Percentiles rank a stretch among this genome's conserved stretches.
Conservation (phyloP, 345 rosid species). For the Aquilaria malaccensis region DNA sequence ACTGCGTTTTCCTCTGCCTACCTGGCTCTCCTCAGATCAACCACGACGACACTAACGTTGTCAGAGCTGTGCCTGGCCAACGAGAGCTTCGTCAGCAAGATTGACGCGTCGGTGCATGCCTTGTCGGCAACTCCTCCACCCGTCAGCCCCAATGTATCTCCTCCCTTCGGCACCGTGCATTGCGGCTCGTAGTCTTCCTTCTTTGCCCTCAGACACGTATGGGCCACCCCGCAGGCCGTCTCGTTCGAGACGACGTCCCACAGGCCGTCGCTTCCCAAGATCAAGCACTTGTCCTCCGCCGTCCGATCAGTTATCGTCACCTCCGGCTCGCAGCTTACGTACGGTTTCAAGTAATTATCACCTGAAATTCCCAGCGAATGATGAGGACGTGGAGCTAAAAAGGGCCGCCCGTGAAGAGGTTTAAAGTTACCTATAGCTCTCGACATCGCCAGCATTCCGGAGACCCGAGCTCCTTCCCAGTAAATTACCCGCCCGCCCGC, state of each 20-base stretch:
- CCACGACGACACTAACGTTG: slow-evolving; percentile 82
- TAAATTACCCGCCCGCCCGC: slow-evolving; percentile 91
- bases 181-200: not conserved
- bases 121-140: slow-evolving; percentile 36
- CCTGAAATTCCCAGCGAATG: slow-evolving; percentile 27
- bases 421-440: slow-evolving; percentile 64
- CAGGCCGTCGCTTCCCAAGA: slow-evolving; percentile 75
- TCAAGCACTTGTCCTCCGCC: slow-evolving; percentile 69
- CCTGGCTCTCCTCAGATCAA: slow-evolving; percentile 57
- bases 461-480: slow-evolving; percentile 85
- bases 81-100: slow-evolving; percentile 65
- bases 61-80: slow-evolving; percentile 69
- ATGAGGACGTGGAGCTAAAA: not conserved
- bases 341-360: slow-evolving; percentile 83
- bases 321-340: slow-evolving; percentile 80
- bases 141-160: not conserved
- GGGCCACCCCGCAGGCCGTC: slow-evolving; percentile 61
- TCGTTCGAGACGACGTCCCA: slow-evolving; percentile 96
- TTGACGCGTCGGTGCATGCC: slow-evolving; percentile 65
- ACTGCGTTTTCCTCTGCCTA: slow-evolving; percentile 7
- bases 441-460: slow-evolving; percentile 85
- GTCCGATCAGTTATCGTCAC: slow-evolving; percentile 57
- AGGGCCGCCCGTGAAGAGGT: not conserved
- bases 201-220: slow-evolving; percentile 48
- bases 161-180: not conserved